These are phyloP conservation scores for Circinella minor DNA, from an alignment of 371 early-diverging fungal species.

Conservation along the genomic window DNA sequence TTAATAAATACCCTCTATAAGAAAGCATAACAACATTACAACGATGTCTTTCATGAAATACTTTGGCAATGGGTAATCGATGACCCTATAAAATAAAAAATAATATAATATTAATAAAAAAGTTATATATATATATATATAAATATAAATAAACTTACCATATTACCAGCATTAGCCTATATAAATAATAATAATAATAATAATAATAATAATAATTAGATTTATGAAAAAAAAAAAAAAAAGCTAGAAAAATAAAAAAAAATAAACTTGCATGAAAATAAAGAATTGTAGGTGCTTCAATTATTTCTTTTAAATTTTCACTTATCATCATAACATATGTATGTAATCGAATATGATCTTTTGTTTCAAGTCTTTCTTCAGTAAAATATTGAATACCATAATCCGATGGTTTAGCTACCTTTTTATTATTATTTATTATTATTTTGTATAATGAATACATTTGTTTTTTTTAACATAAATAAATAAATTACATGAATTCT, in stretches of 20 bases:
- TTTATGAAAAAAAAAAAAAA: not conserved
- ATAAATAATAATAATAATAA: slow-evolving; percentile 3
- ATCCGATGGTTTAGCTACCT: slow-evolving; percentile 79
- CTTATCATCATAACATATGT: slow-evolving; percentile 78
- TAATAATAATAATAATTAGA: slow-evolving; percentile 1
- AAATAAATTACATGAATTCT: slow-evolving; percentile 32
- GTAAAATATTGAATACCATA: slow-evolving; percentile 65
- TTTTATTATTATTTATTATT: not conserved
- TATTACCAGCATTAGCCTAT: slow-evolving; percentile 94
- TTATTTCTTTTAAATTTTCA: slow-evolving; percentile 56
- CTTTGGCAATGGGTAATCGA: slow-evolving; percentile 84
- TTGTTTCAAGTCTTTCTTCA: slow-evolving; percentile 80
- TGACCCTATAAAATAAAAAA: slow-evolving; percentile 69
- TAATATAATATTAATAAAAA: not conserved
- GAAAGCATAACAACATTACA: slow-evolving; percentile 94
- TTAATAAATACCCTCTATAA: slow-evolving; percentile 83
- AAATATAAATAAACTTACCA: slow-evolving; percentile 54
- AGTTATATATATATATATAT: not conserved
- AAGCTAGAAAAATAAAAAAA: too few species aligned
- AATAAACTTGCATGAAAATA: slow-evolving; percentile 76
- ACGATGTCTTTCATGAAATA: slow-evolving; percentile 66
- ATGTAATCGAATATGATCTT: slow-evolving; percentile 77
- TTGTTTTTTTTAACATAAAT: not conserved
- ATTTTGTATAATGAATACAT: not conserved
- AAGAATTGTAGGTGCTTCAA: slow-evolving; percentile 73